Conservation (phyloP, 768 basidiomycete genomes). For the Gloeopeniophorella convolvens region DNA sequence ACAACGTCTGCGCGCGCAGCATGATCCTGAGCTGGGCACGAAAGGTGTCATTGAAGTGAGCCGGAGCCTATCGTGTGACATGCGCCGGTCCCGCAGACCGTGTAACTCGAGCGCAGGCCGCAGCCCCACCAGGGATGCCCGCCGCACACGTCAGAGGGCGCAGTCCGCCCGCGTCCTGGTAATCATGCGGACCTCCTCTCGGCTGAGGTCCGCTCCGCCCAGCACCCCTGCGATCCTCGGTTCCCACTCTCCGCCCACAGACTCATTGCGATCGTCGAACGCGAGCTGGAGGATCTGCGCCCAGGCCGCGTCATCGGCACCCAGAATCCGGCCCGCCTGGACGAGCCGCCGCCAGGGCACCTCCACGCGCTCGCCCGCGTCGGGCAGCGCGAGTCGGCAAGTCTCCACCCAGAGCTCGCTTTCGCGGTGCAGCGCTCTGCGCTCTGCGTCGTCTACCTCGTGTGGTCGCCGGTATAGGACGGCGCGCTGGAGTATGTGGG, state of each 20-base stretch:
- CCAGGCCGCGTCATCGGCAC: slow-evolving; percentile 38
- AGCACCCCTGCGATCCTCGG: slow-evolving; percentile 42
- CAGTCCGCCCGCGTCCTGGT: slow-evolving; percentile 42
- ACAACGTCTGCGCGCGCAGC: too few relatives aligned
- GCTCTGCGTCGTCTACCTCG: slow-evolving; percentile 51
- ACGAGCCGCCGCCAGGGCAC: slow-evolving; percentile 72
- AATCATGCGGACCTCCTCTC: slow-evolving; percentile 54
- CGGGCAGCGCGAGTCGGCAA: slow-evolving; percentile 53
- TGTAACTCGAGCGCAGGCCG: too few relatives aligned
- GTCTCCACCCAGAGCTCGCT: slow-evolving; percentile 81
- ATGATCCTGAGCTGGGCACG: too few relatives aligned
- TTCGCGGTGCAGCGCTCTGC: slow-evolving; percentile 59
- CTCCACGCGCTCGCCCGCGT: slow-evolving; percentile 48
- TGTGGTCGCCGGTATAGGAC: slow-evolving; percentile 70
- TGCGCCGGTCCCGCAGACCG: too few relatives aligned
- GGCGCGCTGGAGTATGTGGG: slow-evolving; percentile 78
- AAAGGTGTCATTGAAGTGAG: too few relatives aligned
- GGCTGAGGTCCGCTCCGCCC: slow-evolving; percentile 54
- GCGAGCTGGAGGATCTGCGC: neutral
- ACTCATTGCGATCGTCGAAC: neutral
- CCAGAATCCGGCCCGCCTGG: slow-evolving; percentile 63
- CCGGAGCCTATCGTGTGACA: too few relatives aligned
- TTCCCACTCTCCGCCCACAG: slow-evolving; percentile 47
- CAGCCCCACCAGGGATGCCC: too few relatives aligned
- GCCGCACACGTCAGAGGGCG: slow-evolving; percentile 17